These are phyloP conservation scores for Agroathelia rolfsii DNA, from an alignment of 1,284 basidiomycete species.

Conservation along the genomic window DNA sequence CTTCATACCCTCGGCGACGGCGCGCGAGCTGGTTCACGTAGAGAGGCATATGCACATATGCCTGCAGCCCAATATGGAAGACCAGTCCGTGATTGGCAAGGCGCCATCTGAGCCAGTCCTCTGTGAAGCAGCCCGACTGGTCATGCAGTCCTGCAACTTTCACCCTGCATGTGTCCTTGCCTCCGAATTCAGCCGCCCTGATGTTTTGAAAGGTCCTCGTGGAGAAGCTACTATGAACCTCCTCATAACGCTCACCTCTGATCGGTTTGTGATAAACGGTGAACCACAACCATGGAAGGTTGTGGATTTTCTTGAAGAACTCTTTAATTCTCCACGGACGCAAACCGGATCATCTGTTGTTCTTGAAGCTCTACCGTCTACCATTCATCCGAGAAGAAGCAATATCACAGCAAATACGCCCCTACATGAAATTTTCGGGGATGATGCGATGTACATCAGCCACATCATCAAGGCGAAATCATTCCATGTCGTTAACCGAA, in stretches of 20 bases:
- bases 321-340: conserved; percentile 1
- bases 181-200: conserved; percentile 6
- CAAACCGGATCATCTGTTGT: too few relatives aligned
- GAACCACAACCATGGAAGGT: too few relatives aligned
- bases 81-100: conserved; percentile 15
- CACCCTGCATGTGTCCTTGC: conserved; percentile 7
- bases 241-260: conserved; percentile 11
- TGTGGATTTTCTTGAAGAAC: background rate
- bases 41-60: conserved; percentile 21
- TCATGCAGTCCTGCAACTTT: conserved; percentile 8
- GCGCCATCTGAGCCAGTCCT: conserved; percentile 19
- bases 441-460: conserved; percentile 19
- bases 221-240: conserved; percentile 12
- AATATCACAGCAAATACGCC: background rate
- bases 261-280: too few relatives aligned
- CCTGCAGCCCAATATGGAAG: conserved; percentile 15
- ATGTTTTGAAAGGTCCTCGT: conserved; percentile 11
- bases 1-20: conserved; percentile 4
- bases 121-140: conserved; percentile 14
- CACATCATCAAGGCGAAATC: conserved; percentile 20
- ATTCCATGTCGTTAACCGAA: conserved; percentile 11
- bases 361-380: too few relatives aligned
- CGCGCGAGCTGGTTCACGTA: conserved; percentile 17
- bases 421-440: conserved; percentile 11
- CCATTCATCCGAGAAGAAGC: too few relatives aligned